Conservation (phyloP, 164 flowering plant genomes). For the Nelumbo lutea region DNA sequence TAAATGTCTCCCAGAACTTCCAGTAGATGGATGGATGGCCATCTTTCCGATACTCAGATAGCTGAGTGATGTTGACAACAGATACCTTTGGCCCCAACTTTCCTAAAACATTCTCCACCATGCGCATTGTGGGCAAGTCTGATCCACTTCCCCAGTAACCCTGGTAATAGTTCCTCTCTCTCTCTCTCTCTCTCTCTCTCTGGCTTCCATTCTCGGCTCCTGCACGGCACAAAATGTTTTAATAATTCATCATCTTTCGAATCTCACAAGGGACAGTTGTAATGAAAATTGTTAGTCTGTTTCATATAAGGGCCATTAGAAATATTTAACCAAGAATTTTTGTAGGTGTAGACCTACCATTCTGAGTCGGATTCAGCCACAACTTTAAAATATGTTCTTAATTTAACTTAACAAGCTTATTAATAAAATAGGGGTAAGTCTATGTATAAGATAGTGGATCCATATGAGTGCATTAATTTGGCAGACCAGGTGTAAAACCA, state of each 20-base stretch:
- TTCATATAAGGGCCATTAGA: neutral
- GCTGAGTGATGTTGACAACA: constrained; percentile 84
- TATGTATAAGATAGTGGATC: too few relatives aligned
- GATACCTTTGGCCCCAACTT: constrained; percentile 55
- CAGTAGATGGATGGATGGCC: constrained; percentile 90
- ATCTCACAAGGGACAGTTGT: neutral
- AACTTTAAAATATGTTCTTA: too few relatives aligned
- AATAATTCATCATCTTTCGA: neutral
- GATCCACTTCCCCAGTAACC: constrained; percentile 92
- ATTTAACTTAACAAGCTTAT: too few relatives aligned
- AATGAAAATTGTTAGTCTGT: neutral
- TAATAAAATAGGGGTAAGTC: too few relatives aligned
- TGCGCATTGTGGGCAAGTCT: constrained; percentile 72
- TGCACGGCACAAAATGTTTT: constrained; percentile 17
- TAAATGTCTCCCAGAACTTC: constrained; percentile 87
- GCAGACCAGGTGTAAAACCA: too few relatives aligned
- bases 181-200: constrained; percentile 52
- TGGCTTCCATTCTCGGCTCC: constrained; percentile 85
- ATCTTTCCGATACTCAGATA: constrained; percentile 90
- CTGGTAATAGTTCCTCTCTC: constrained; percentile 77
- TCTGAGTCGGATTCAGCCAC: neutral
- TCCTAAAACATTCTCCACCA: constrained; percentile 54
- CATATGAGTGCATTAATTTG: too few relatives aligned
- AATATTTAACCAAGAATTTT: too few relatives aligned
- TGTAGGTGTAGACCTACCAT: too few relatives aligned